Percentiles rank a stretch among this genome's conserved stretches.
Conservation (phyloP, 1,139 yeast genomes). For the Pichia kudriavzevii region DNA sequence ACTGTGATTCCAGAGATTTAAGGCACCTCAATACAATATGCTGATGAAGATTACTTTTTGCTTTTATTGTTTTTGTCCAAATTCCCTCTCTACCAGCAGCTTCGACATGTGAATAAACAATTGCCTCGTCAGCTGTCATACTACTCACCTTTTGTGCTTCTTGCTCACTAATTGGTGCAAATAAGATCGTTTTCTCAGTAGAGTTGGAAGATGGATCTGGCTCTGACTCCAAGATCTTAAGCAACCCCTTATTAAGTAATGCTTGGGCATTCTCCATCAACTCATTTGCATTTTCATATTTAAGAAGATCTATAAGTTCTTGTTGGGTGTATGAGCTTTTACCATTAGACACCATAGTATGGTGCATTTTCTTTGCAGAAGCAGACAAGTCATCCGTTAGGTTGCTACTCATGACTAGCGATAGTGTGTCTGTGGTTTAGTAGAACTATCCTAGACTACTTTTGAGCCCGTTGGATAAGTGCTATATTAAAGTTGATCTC, state of each 20-base stretch:
- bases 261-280: conserved; percentile 60
- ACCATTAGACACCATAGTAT: conserved; percentile 47
- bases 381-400: conserved; percentile 21
- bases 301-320: conserved; percentile 45
- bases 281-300: conserved; percentile 28
- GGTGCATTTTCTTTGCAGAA: conserved; percentile 49
- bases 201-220: conserved; percentile 51
- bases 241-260: conserved; percentile 53
- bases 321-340: conserved; percentile 47
- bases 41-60: conserved; percentile 87
- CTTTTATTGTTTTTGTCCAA: conserved; percentile 92
- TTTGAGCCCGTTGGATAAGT: neutral
- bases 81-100: conserved; percentile 93
- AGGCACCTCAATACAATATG: conserved; percentile 83
- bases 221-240: conserved; percentile 55
- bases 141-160: conserved; percentile 67
- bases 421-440: too few relatives aligned
- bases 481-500: too few relatives aligned
- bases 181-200: conserved; percentile 42
- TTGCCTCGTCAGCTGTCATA: conserved; percentile 83
- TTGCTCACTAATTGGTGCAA: conserved; percentile 59
- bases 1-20: conserved; percentile 73
- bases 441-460: neutral
- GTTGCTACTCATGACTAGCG: conserved; percentile 10
- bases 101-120: conserved; percentile 85